phyloP scores from a whole-genome alignment of 2,329 filamentous ascomycete species.

The Trichophyton verrucosum region DNA sequence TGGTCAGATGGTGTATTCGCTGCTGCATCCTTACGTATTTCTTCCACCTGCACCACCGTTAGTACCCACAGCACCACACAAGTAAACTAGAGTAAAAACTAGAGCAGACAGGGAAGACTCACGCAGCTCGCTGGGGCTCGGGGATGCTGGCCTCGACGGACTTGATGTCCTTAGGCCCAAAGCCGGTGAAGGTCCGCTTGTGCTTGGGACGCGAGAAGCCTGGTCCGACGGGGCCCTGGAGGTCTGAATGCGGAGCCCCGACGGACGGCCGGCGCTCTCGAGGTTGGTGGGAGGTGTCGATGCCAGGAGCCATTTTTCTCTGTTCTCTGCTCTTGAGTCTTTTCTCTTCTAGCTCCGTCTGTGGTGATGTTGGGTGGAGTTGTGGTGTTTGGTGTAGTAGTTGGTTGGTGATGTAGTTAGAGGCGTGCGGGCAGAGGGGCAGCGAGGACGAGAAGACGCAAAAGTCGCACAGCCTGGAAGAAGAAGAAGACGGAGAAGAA shows the following conservation, averaged over 20 bases:
- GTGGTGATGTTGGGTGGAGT: not conserved
- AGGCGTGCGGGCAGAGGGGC: not conserved
- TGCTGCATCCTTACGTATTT: conserved; percentile 38
- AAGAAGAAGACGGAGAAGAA: not conserved
- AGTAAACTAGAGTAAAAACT: not conserved
- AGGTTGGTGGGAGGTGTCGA: conserved; percentile 18
- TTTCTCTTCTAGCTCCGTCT: not conserved
- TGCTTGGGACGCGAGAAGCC: conserved; percentile 86
- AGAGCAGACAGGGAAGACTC: conserved; percentile 14
- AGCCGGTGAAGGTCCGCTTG: conserved; percentile 91
- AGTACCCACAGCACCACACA: not conserved
- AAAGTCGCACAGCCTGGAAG: not conserved
- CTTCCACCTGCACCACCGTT: conserved; percentile 38
- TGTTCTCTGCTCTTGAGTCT: not conserved
- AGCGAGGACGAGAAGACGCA: not conserved
- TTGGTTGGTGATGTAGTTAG: not conserved
- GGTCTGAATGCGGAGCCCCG: conserved; percentile 71
- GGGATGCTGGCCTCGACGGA: conserved; percentile 83
- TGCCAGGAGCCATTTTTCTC: not conserved
- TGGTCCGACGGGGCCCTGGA: conserved; percentile 75
- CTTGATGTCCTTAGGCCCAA: conserved; percentile 85
- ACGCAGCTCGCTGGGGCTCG: conserved; percentile 73
- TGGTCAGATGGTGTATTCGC: no score
- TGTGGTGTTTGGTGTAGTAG: not conserved
- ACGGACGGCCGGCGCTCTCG: conserved; percentile 72